Evolutionary conservation across 2,329 filamentous ascomycete species (phyloP), one percentile per base, ranked within the genome.

Genomic region (Ophiosphaerella herpotricha): DNA sequence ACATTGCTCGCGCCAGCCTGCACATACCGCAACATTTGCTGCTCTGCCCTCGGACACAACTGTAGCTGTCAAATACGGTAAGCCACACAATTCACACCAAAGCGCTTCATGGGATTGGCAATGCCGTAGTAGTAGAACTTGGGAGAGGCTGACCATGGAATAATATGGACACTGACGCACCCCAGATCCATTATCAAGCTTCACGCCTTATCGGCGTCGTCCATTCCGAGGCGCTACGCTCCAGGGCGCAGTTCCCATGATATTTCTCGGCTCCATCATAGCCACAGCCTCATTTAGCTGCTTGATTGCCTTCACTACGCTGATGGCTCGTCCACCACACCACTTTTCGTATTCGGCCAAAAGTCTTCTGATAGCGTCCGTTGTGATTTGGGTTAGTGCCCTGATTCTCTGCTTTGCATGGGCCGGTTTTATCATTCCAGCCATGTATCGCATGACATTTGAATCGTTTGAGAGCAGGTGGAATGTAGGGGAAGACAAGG

Each of bases 381-480:
- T 38, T 6, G 36, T 18, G 9, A 38, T 38, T 14, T 38, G 36
- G 36, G 11, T 38, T 38, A 14, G 36, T 18, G 36, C 3, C 36
- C 14, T 38, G 3, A 18, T 38, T 4, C n/a, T 42, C 9, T 38
- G 37, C 24, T 8, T 21, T n/a, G 48, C 24, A 8, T 46, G 48
- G 48, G 11, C 39, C 12, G 35, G 43, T 5, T 46, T 37, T n/a
- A 29, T 50, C 14, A 34, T 40, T 7, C 16, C 21, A 11, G 32
- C 26, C 23, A 41, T 50, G 41, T 50, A 45, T 21, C 42, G 48
- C 16, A 42, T 42, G 37, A 39, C 41, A 39, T 37, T 40, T 12
- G 32, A 14, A 29, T 46, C 48, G 2, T 50, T 50, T 34, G 42
- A 50, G n/a, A 45, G 41, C 31, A 26, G 4, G 13, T 50, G 47